phyloP scores from a whole-genome alignment of 352 stramenopile genomes.

The Pythium scleroteichum region DNA sequence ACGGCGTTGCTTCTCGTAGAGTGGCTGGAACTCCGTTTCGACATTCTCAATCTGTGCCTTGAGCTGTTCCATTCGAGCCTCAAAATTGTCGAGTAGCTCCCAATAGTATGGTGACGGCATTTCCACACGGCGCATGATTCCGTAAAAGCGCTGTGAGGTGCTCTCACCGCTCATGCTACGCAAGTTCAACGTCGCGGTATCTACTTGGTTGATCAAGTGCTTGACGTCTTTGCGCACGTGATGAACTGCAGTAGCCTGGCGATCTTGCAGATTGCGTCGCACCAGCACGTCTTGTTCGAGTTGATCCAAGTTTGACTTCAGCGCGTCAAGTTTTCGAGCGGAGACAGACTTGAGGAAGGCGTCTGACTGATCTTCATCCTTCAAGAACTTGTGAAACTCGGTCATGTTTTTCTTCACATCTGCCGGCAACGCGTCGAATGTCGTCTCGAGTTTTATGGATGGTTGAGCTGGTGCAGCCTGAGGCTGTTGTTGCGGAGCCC shows the following conservation, averaged over 20 bases:
- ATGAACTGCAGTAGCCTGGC: slow-evolving; percentile 60
- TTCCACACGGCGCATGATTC: slow-evolving; percentile 72
- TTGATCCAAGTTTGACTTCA: slow-evolving; percentile 56
- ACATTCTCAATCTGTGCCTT: slow-evolving; percentile 79
- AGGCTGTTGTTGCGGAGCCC: slow-evolving; percentile 10
- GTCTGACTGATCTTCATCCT: slow-evolving; percentile 72
- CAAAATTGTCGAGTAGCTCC: slow-evolving; percentile 71
- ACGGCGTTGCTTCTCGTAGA: slow-evolving; percentile 38
- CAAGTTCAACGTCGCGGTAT: slow-evolving; percentile 61
- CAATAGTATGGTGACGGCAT: slow-evolving; percentile 85
- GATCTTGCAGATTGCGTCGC: slow-evolving; percentile 57
- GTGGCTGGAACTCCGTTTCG: slow-evolving; percentile 59
- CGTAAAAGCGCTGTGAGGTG: slow-evolving; percentile 44
- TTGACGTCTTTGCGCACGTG: slow-evolving; percentile 72
- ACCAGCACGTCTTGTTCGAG: slow-evolving; percentile 68
- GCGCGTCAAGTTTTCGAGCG: slow-evolving; percentile 44
- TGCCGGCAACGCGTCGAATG: slow-evolving; percentile 62
- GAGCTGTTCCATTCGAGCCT: slow-evolving; percentile 67
- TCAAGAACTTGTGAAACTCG: slow-evolving; percentile 73
- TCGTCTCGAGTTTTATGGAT: slow-evolving; percentile 72
- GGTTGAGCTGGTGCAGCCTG: slow-evolving; percentile 21
- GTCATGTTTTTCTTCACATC: slow-evolving; percentile 81
- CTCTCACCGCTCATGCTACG: slow-evolving; percentile 61
- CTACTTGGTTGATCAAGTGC: slow-evolving; percentile 73
- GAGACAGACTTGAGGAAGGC: slow-evolving; percentile 76